Evolutionary conservation across 2,329 filamentous ascomycete genomes (phyloP), one percentile per base, ranked within the genome.

Genomic region (Diaporthe sp.): DNA sequence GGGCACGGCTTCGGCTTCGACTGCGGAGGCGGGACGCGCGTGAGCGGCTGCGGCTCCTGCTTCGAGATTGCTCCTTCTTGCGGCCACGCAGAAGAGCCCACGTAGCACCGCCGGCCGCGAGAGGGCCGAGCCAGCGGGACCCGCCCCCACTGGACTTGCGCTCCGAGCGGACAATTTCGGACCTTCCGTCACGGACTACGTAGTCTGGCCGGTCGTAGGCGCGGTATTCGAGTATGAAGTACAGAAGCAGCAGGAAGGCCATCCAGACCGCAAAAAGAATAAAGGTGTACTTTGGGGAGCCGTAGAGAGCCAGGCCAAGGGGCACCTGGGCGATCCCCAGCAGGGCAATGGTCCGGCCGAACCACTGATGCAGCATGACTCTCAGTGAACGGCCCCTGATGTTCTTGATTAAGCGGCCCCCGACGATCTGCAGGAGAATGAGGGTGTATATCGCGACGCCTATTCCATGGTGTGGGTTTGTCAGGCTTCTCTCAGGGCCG

Each of bases 251-350:
- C 44, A 98, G 85, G 25, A 94, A 87, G 37, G 91, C 90, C 81
- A 93, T 93, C 87, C 93, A 96, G 0, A 98, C 76, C 0, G 96
- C 89, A 80, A 94, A 99, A 4, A 98, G 86, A 70, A 99, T 92
- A 82, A 98, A 99, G 4, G 96, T 88, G 50, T 89, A 90, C 79
- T 93, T 91, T 7, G 97, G 96, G 39, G 96, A 98, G 8, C 97
- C 97, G 80, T 98, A 99, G 1, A 99, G 87, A 0, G 96, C 96
- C 61, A 99, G 87, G 0, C 97, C 97, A 0, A 99, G 88, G 0
- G 97, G 94, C 15, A 99, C 91, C 81, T 99, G 97, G 4, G 92
- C 89, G 77, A 98, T 92, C 0, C 94, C 97, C 5, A 99, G 86
- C 25, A 98, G 84, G 3, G 94, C 93, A 78, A 96, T 91, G 0